These are phyloP conservation scores for Scutellaria minor DNA, from an alignment of 257 asterid species.

Conservation along the genomic window DNA sequence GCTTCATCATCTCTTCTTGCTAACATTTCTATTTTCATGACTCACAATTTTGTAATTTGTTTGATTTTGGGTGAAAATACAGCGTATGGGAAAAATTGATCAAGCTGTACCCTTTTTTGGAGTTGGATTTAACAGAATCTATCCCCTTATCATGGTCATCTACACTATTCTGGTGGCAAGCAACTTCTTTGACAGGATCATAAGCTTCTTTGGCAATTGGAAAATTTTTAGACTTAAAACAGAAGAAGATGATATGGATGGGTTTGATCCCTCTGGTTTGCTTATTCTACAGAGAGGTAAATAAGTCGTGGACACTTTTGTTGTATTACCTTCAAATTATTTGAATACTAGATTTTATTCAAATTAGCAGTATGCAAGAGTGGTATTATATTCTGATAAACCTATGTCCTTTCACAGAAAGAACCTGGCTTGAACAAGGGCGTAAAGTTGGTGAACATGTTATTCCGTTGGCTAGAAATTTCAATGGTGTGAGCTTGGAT, in stretches of 20 bases:
- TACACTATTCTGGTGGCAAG: constrained; percentile 91
- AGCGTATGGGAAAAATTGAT: constrained; percentile 98
- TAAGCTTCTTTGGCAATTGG: constrained; percentile 94
- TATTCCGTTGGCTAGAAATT: constrained; percentile 94
- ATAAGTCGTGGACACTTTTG: constrained; percentile 4
- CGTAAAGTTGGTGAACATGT: constrained; percentile 93
- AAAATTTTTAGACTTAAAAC: constrained; percentile 72
- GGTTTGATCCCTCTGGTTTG: constrained; percentile 96
- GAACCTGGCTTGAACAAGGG: constrained; percentile 94
- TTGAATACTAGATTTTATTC: background rate
- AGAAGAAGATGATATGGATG: constrained; percentile 87
- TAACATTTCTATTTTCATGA: background rate
- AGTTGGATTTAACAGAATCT: constrained; percentile 84
- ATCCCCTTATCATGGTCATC: constrained; percentile 97
- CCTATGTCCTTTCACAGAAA: constrained; percentile 54
- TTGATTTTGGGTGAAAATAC: constrained; percentile 47
- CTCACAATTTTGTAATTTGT: background rate
- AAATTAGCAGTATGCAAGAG: constrained; percentile 9
- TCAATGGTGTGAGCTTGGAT: constrained; percentile 71
- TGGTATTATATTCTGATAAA: constrained; percentile 21
- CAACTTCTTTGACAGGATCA: constrained; percentile 88
- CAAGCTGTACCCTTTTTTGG: constrained; percentile 95
- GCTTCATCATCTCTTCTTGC: constrained; percentile 9
- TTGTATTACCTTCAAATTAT: constrained; percentile 6
- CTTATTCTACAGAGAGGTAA: constrained; percentile 91